A percentile compares a stretch with the other conserved stretches of the same genome.
Evolutionary conservation across 2,329 filamentous ascomycete species (phyloP).

Genomic region (Capronia epimyces): DNA sequence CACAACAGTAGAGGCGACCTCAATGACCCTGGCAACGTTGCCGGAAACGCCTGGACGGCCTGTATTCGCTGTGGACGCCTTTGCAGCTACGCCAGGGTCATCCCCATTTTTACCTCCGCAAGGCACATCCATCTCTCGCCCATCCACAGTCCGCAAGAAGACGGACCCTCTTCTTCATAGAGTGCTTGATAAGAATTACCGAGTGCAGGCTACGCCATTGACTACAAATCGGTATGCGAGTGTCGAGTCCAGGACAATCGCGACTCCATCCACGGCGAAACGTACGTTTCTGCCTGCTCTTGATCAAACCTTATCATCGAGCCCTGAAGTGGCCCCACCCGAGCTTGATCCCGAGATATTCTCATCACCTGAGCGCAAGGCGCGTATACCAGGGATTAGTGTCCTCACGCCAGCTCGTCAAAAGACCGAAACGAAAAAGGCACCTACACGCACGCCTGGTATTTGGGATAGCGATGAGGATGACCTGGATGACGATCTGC

Average conservation of each 20-base stretch:
- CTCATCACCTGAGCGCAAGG: constrained; percentile 58
- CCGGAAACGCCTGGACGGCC: constrained; percentile 27
- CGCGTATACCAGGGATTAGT: constrained; percentile 65
- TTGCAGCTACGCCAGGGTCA: constrained; percentile 58
- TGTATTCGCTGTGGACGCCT: constrained; percentile 35
- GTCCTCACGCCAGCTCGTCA: constrained; percentile 63
- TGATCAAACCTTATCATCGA: constrained; percentile 52
- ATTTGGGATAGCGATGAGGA: constrained; percentile 69
- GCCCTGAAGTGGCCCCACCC: constrained; percentile 68
- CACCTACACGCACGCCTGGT: constrained; percentile 43
- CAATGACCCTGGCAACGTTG: constrained; percentile 32
- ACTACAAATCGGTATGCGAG: constrained; percentile 17
- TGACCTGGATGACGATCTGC: constrained; percentile 52
- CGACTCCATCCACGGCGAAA: constrained; percentile 32
- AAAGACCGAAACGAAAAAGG: constrained; percentile 1
- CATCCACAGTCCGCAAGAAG: constrained; percentile 37
- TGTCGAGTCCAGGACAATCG: constrained; percentile 22
- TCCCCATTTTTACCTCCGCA: constrained; percentile 50
- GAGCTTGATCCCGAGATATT: constrained; percentile 82
- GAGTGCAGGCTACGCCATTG: constrained; percentile 85
- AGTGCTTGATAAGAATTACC: constrained; percentile 92
- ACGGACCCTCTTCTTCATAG: constrained; percentile 77
- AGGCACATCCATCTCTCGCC: constrained; percentile 42
- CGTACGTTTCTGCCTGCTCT: constrained; percentile 18
- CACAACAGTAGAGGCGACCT: constrained; percentile 40